These are phyloP conservation scores for Pseudogymnoascus sp. DNA, from an alignment of 2,329 filamentous ascomycete genomes.

Conservation along the genomic window DNA sequence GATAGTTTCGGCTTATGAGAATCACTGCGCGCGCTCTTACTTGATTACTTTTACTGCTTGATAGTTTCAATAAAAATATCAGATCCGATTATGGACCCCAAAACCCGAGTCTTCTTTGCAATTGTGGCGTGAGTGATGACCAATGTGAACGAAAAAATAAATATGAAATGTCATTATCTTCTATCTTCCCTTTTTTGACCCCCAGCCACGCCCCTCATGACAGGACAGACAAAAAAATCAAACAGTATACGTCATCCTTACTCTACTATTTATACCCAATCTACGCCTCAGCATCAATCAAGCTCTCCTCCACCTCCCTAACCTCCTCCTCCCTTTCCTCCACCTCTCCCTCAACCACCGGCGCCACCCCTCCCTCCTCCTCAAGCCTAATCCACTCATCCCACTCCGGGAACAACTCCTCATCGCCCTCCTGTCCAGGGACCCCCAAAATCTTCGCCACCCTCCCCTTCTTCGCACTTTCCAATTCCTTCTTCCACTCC, in stretches of 20 bases:
- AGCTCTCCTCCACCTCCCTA: background rate
- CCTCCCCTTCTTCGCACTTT: constrained; percentile 77
- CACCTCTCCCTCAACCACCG: background rate
- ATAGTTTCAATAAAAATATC: background rate
- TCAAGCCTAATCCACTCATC: constrained; percentile 81
- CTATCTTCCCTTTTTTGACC: constrained; percentile 4
- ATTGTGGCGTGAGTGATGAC: background rate
- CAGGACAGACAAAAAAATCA: constrained; percentile 1
- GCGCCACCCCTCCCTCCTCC: constrained; percentile 45
- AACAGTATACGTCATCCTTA: background rate
- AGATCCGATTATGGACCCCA: background rate
- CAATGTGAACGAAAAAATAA: background rate
- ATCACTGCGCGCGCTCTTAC: background rate
- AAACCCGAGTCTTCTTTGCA: background rate
- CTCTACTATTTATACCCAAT: background rate
- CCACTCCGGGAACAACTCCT: constrained; percentile 94
- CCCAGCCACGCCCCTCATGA: background rate
- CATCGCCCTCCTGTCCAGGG: constrained; percentile 59
- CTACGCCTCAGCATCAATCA: constrained; percentile 3
- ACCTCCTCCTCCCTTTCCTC: background rate
- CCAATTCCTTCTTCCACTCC: constrained; percentile 75
- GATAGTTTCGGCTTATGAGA: background rate
- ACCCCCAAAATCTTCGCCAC: constrained; percentile 76
- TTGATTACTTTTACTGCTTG: background rate
- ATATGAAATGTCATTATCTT: constrained; percentile 8